phyloP scores from a whole-genome alignment of 2,329 filamentous ascomycete species.

The Cercospora sp. region DNA sequence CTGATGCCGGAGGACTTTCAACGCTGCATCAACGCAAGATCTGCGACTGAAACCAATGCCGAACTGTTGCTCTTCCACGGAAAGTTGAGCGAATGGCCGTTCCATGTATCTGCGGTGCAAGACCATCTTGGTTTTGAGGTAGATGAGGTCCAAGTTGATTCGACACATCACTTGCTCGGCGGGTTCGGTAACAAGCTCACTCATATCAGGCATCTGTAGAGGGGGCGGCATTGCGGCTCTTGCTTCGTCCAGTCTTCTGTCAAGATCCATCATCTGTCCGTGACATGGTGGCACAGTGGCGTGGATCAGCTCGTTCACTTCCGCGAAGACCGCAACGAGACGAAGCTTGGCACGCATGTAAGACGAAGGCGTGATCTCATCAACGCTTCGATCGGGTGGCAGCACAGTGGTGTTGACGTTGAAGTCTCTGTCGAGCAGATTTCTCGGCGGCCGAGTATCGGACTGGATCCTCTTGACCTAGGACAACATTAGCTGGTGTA shows the following conservation, averaged over 20 bases:
- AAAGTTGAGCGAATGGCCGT: slow-evolving; percentile 32
- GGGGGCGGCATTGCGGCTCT: slow-evolving; percentile 39
- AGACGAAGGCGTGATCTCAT: slow-evolving; percentile 39
- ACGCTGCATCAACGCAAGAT: slow-evolving; percentile 51
- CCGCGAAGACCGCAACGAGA: slow-evolving; percentile 41
- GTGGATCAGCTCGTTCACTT: slow-evolving; percentile 44
- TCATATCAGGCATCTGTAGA: slow-evolving; percentile 42
- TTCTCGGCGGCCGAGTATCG: slow-evolving; percentile 48
- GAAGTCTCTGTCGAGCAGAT: slow-evolving; percentile 50
- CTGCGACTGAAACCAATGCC: slow-evolving; percentile 39
- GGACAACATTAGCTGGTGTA: not conserved
- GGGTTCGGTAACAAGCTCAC: slow-evolving; percentile 50
- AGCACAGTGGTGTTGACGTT: slow-evolving; percentile 38
- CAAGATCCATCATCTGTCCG: slow-evolving; percentile 43
- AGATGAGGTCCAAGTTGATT: slow-evolving; percentile 54
- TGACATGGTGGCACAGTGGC: slow-evolving; percentile 40
- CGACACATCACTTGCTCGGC: slow-evolving; percentile 54
- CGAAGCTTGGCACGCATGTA: slow-evolving; percentile 42
- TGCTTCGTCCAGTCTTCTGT: slow-evolving; percentile 40
- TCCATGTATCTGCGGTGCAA: slow-evolving; percentile 57
- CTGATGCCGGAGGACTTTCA: slow-evolving; percentile 52
- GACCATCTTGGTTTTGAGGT: slow-evolving; percentile 54
- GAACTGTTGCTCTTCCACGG: slow-evolving; percentile 36
- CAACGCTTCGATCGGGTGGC: slow-evolving; percentile 39
- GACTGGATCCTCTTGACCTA: slow-evolving; percentile 38